Conservation (phyloP, 129 eudicot genomes). For the Smallanthus sonchifolius region DNA sequence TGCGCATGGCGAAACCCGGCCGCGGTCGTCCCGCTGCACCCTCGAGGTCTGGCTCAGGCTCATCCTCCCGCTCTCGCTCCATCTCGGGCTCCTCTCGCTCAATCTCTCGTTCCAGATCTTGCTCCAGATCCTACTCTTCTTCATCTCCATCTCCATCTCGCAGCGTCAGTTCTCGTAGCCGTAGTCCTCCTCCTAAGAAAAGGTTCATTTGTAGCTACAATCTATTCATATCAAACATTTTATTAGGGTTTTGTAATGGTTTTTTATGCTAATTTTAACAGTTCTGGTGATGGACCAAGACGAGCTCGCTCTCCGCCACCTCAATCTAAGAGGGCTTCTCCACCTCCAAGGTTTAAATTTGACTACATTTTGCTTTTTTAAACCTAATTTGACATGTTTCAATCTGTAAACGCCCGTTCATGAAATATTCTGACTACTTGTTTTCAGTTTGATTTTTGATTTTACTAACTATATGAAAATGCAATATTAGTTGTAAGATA, state of each 20-base stretch:
- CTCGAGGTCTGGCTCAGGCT: constrained; percentile 34
- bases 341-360: constrained; percentile 60
- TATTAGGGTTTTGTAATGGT: not conserved
- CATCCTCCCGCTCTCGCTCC: constrained; percentile 22
- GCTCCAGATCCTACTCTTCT: constrained; percentile 51
- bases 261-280: constrained; percentile 22
- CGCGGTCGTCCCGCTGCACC: constrained; percentile 59
- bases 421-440: not conserved
- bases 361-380: not conserved
- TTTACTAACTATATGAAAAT: not conserved
- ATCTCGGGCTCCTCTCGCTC: constrained; percentile 36
- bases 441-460: not conserved
- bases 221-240: not conserved
- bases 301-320: constrained; percentile 83
- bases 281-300: constrained; percentile 72
- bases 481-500: not conserved
- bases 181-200: constrained; percentile 45
- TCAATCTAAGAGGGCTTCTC: constrained; percentile 61
- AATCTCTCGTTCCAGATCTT: constrained; percentile 54
- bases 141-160: constrained; percentile 60
- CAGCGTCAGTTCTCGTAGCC: constrained; percentile 63
- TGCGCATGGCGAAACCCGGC: constrained; percentile 70
- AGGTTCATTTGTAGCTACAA: constrained; percentile 6
- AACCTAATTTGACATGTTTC: not conserved
- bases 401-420: not conserved